These are phyloP conservation scores for Penicillium polonicum DNA, from an alignment of 2,329 filamentous ascomycete species.

Conservation along the genomic window DNA sequence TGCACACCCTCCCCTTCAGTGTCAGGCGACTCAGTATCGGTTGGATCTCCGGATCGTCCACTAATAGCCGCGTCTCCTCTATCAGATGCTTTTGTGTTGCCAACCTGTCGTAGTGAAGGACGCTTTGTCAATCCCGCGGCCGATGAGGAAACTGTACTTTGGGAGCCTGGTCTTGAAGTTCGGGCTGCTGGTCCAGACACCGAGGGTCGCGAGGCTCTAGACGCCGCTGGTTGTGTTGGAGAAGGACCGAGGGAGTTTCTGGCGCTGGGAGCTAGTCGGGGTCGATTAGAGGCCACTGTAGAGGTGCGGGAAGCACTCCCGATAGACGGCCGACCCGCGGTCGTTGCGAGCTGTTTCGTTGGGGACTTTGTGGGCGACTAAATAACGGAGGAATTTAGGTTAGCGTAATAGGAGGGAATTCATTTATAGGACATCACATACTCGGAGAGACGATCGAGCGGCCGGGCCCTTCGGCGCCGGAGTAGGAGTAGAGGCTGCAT, in stretches of 20 bases:
- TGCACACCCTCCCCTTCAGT: slow-evolving; percentile 24
- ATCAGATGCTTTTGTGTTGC: slow-evolving; percentile 28
- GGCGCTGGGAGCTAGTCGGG: slow-evolving; percentile 56
- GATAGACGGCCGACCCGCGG: slow-evolving; percentile 49
- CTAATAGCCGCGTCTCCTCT: slow-evolving; percentile 28
- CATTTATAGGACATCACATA: slow-evolving; percentile 21
- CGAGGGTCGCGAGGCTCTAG: slow-evolving; percentile 42
- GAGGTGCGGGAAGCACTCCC: slow-evolving; percentile 55
- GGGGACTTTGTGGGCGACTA: slow-evolving; percentile 78
- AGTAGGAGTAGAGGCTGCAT: slow-evolving; percentile 67
- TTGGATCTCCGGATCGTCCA: slow-evolving; percentile 31
- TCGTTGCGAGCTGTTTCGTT: slow-evolving; percentile 67
- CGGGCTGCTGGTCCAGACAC: slow-evolving; percentile 35
- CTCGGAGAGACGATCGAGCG: slow-evolving; percentile 39
- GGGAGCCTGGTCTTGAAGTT: slow-evolving; percentile 34
- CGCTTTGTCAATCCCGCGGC: slow-evolving; percentile 32
- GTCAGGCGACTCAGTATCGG: slow-evolving; percentile 29
- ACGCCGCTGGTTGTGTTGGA: slow-evolving; percentile 31
- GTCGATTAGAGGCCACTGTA: slow-evolving; percentile 45
- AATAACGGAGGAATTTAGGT: slow-evolving; percentile 12
- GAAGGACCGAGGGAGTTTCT: slow-evolving; percentile 70
- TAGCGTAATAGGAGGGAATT: slow-evolving; percentile 16
- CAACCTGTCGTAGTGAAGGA: slow-evolving; percentile 32
- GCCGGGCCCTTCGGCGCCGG: slow-evolving; percentile 57
- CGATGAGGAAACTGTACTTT: slow-evolving; percentile 25